phyloP scores from a whole-genome alignment of 2,329 filamentous ascomycete species.

The Lecanosticta acicola region DNA sequence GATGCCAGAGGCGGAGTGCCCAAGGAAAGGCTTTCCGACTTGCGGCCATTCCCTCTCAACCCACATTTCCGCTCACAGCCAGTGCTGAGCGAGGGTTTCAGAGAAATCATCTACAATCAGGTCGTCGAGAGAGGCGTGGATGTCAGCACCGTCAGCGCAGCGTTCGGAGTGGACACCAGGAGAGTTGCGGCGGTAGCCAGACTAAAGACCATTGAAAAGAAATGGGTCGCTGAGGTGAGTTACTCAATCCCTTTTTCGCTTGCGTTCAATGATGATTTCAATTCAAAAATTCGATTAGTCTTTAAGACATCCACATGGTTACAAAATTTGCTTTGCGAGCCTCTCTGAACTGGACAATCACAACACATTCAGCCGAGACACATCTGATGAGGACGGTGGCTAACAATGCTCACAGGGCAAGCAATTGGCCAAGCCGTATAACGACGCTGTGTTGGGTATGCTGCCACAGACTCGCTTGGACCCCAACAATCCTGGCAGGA shows the following conservation, averaged over 20 bases:
- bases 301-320: conserved; percentile 96
- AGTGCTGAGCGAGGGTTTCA: conserved; percentile 67
- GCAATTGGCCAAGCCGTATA: conserved; percentile 68
- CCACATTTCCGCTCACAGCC: conserved; percentile 61
- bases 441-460: conserved; percentile 71
- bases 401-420: conserved; percentile 56
- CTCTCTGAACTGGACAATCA: conserved; percentile 57
- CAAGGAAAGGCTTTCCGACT: conserved; percentile 22
- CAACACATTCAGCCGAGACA: not conserved
- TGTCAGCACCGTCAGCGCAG: conserved; percentile 68
- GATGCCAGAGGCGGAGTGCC: conserved; percentile 22
- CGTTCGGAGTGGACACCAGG: conserved; percentile 73
- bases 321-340: conserved; percentile 67
- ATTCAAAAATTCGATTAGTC: conserved; percentile 94
- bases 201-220: conserved; percentile 78
- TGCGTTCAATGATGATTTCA: conserved; percentile 58
- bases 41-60: conserved; percentile 70
- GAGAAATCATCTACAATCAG: conserved; percentile 66
- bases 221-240: conserved; percentile 70
- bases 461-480: conserved; percentile 60
- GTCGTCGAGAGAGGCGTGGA: conserved; percentile 62
- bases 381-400: not conserved
- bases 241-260: conserved; percentile 4
- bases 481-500: conserved; percentile 26
- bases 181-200: conserved; percentile 80